Conservation (phyloP, 2,329 filamentous ascomycete species). For the Didymella glomerata region DNA sequence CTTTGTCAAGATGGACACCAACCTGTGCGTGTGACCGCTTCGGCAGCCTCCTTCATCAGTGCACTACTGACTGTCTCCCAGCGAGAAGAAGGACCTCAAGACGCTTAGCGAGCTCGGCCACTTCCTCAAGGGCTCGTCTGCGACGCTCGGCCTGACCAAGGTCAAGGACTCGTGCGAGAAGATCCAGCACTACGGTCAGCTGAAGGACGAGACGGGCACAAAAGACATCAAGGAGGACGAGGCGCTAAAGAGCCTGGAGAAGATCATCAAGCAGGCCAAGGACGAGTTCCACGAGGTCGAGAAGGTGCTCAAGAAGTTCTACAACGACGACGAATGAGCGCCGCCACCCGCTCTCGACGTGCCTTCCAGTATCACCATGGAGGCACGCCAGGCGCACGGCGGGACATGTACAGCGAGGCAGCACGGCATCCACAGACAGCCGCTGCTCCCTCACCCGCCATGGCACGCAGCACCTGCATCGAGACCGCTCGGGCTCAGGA, state of each 20-base stretch:
- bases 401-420: slow-evolving; percentile 13
- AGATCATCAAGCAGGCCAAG: slow-evolving; percentile 76
- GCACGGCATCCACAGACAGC: background rate
- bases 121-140: slow-evolving; percentile 96
- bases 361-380: background rate
- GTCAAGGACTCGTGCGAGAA: slow-evolving; percentile 94
- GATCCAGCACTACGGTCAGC: slow-evolving; percentile 90
- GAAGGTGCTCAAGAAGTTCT: slow-evolving; percentile 75
- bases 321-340: slow-evolving; percentile 57
- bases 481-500: slow-evolving; percentile 6
- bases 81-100: slow-evolving; percentile 72
- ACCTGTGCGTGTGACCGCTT: slow-evolving; percentile 71
- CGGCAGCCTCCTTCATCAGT: slow-evolving; percentile 6
- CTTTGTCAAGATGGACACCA: slow-evolving; percentile 82
- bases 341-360: slow-evolving; percentile 9
- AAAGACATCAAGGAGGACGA: slow-evolving; percentile 71
- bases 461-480: slow-evolving; percentile 10
- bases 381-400: slow-evolving; percentile 15
- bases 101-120: slow-evolving; percentile 85
- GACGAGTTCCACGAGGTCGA: slow-evolving; percentile 79
- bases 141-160: slow-evolving; percentile 88
- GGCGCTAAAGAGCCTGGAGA: slow-evolving; percentile 71
- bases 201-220: slow-evolving; percentile 79
- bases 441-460: slow-evolving; percentile 8
- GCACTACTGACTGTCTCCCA: slow-evolving; percentile 50